Conservation (phyloP, 495 filamentous ascomycete genomes). For the Daldinia bambusicola region DNA sequence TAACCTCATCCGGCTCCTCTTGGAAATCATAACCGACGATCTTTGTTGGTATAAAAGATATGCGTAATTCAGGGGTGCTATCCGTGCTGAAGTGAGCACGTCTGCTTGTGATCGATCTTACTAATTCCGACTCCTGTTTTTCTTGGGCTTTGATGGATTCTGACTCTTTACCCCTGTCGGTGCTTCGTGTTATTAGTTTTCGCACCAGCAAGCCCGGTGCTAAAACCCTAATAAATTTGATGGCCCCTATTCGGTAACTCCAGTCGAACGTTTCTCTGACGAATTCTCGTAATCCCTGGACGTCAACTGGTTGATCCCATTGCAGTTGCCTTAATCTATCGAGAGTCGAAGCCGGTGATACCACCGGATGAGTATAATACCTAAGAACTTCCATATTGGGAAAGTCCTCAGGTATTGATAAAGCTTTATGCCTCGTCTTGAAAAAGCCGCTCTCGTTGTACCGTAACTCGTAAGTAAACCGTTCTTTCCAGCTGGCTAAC, state of each 20-base stretch:
- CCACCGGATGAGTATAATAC: constrained; percentile 86
- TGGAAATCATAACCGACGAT: constrained; percentile 81
- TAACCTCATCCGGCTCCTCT: constrained; percentile 70
- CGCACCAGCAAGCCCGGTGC: constrained; percentile 80
- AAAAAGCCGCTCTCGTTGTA: constrained; percentile 90
- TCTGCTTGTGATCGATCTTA: constrained; percentile 70
- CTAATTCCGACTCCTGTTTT: constrained; percentile 60
- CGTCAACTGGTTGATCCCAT: constrained; percentile 74
- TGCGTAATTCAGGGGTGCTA: constrained; percentile 75
- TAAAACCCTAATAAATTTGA: constrained; percentile 83
- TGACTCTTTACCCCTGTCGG: constrained; percentile 29
- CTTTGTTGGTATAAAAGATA: constrained; percentile 79
- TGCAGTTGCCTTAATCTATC: constrained; percentile 64
- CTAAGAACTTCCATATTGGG: constrained; percentile 80
- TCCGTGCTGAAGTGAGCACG: constrained; percentile 79
- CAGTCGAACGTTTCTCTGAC: constrained; percentile 86
- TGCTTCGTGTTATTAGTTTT: constrained; percentile 62
- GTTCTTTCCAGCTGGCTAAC: constrained; percentile 76
- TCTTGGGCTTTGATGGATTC: constrained; percentile 55
- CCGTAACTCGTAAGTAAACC: constrained; percentile 76
- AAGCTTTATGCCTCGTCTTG: constrained; percentile 72
- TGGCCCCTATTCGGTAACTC: constrained; percentile 78
- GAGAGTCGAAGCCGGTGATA: constrained; percentile 72
- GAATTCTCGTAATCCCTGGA: constrained; percentile 74
- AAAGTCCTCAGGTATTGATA: constrained; percentile 83